phyloP scores from a whole-genome alignment of 139 green algal species.

The Eudorina sp. region DNA sequence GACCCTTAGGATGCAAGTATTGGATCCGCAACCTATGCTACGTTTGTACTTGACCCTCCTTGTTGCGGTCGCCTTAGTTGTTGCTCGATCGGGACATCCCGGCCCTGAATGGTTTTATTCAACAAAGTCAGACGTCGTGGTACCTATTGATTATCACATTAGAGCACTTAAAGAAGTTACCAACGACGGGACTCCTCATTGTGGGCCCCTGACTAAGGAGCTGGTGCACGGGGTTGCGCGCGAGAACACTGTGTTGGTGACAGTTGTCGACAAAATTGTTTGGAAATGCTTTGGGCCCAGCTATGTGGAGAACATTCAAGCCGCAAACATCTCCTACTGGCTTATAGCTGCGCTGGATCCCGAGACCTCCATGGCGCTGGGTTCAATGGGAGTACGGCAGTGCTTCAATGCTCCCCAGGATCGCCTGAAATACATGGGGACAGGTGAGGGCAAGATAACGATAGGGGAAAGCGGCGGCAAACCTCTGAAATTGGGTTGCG shows the following conservation, averaged over 20 bases:
- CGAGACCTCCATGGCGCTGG: conserved; percentile 36
- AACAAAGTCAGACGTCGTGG: neutral
- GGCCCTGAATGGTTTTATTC: neutral
- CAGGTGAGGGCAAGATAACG: conserved; percentile 3
- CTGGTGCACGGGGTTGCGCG: conserved; percentile 6
- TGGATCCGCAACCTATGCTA: too few species aligned
- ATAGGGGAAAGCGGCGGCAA: too few species aligned
- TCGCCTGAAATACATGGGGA: conserved; percentile 41
- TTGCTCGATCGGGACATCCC: neutral
- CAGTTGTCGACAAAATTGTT: conserved; percentile 28
- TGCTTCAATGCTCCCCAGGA: conserved; percentile 56
- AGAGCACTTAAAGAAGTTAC: neutral
- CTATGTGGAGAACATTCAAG: conserved; percentile 46
- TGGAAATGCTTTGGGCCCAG: conserved; percentile 43
- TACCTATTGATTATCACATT: neutral
- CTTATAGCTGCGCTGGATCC: conserved; percentile 45
- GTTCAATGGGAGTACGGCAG: neutral
- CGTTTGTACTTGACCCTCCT: neutral
- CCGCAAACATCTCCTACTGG: conserved; percentile 43
- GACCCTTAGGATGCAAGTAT: too few species aligned
- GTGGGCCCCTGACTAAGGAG: neutral
- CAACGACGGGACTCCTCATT: neutral
- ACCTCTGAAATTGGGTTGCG: too few species aligned
- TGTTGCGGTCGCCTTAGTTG: neutral
- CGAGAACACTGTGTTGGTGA: conserved; percentile 24